phyloP scores from a whole-genome alignment of 1,284 basidiomycete species.

The Ganoderma leucocontextum region DNA sequence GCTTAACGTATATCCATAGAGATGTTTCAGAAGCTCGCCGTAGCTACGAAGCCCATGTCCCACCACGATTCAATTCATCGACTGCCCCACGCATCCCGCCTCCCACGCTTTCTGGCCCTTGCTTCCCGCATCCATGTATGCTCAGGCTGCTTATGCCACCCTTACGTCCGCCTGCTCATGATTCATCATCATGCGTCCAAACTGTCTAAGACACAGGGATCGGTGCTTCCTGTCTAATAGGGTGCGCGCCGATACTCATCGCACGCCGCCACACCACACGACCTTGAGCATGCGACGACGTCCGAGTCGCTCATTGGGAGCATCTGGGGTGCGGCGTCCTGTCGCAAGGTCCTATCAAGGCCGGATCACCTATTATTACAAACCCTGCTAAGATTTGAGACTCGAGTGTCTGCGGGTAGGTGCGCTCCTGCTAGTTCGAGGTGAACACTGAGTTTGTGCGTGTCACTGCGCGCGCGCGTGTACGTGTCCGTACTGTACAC shows the following conservation, averaged over 20 bases:
- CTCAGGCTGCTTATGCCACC: not conserved
- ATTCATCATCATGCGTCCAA: not conserved
- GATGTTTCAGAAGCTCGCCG: slow-evolving; percentile 5
- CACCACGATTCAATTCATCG: not conserved
- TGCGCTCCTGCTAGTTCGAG: not conserved
- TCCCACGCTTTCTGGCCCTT: not conserved
- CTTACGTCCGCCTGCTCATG: not conserved
- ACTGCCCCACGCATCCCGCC: not conserved
- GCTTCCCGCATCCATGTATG: not conserved
- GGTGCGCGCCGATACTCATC: not conserved
- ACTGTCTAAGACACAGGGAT: slow-evolving; percentile 1
- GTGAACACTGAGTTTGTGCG: not conserved
- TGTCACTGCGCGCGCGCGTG: not conserved
- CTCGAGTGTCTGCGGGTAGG: not conserved
- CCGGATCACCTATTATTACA: not conserved
- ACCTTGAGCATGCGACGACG: not conserved
- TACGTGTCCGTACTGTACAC: not conserved
- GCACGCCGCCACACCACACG: not conserved
- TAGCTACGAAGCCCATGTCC: not conserved
- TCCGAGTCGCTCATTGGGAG: not conserved
- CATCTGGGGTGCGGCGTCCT: not conserved
- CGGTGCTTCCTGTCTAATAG: not conserved
- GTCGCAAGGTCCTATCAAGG: slow-evolving; percentile 1
- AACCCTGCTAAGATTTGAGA: not conserved
- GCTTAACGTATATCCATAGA: slow-evolving; percentile 9